Evolutionary conservation across 1,139 yeast genomes (phyloP), one percentile per base, ranked within the genome.

Genomic region (Yamadazyma kanchanaburiensis): DNA sequence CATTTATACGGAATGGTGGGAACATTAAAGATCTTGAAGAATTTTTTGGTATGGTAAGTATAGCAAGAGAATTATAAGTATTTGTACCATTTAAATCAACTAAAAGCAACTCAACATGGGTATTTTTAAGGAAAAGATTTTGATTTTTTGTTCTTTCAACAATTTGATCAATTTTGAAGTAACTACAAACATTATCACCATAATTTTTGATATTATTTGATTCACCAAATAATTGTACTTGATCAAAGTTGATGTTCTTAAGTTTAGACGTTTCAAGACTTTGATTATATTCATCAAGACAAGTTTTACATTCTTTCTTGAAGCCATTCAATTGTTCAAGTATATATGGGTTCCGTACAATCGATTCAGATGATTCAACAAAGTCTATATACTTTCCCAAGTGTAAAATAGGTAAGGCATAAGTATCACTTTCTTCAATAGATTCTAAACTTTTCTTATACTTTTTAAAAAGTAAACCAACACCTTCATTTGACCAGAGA

Each of bases 261-360:
- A 67, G 47, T 25, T 46, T 51, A 18, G 46, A 35, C 18, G 41
- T 42, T 30, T 42, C 42, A 5, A 38, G 22, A 12, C 36, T 40
- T 6, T 38, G 33, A 7, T 46, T 23, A 39, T 51, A 54, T 11
- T 40, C 39, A 9, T 39, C 40, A 11, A 61, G 32, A 11, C 66
- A 38, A 6, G 32, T 25, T 4, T 35, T 25, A 31, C 64, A 49
- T 10, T 46, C 44, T 4, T 21, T 16, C 23, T 38, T 43, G 19
- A 52, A 46, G 3, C 28, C 35, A 14, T 33, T 25, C 21, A 68
- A 48, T 38, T 56, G 64, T 13, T 61, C 69, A 21, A 62, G 39
- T 11, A 66, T 52, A 35, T 64, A 67, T 9, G 74, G 74, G 35
- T 67, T 67, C 30, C 72, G 51, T 12, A 58, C 38, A n/a, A 47